Evolutionary conservation across 805 yeast genomes (phyloP).

Genomic region (Sungouiozyma ichnusensis): DNA sequence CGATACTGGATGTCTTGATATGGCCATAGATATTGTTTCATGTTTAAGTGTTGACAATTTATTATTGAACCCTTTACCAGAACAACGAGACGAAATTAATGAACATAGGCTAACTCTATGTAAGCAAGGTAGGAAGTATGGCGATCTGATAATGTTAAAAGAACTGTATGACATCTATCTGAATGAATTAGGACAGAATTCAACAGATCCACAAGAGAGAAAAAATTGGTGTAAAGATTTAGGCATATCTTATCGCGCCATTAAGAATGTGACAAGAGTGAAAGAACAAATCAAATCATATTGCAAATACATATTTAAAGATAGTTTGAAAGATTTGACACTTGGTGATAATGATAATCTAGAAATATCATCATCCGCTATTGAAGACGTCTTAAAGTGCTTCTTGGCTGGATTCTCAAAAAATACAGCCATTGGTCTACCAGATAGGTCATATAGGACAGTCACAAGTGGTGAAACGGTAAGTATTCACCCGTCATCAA

Average conservation of each 20-base stretch:
- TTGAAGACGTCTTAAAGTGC: constrained; percentile 52
- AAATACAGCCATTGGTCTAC: constrained; percentile 89
- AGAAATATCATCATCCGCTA: constrained; percentile 7
- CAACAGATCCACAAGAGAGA: constrained; percentile 42
- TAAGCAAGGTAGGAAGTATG: constrained; percentile 59
- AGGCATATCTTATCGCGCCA: constrained; percentile 67
- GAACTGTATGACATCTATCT: constrained; percentile 56
- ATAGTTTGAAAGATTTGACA: neutral
- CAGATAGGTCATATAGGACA: constrained; percentile 86
- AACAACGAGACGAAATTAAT: constrained; percentile 74
- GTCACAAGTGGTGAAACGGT: constrained; percentile 74
- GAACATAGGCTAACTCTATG: constrained; percentile 61
- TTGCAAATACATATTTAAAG: constrained; percentile 12
- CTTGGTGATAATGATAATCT: constrained; percentile 1
- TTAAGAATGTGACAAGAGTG: constrained; percentile 65
- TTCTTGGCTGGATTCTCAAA: constrained; percentile 76
- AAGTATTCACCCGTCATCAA: constrained; percentile 83
- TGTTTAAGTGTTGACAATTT: constrained; percentile 90
- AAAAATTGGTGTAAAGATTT: constrained; percentile 77
- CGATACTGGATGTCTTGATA: constrained; percentile 41
- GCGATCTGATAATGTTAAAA: constrained; percentile 75
- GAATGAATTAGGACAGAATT: constrained; percentile 9
- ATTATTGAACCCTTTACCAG: constrained; percentile 68
- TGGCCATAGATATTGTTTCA: constrained; percentile 81
- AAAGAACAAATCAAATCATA: constrained; percentile 50